These are phyloP conservation scores for Aureobasidium sp. DNA, from an alignment of 2,329 filamentous ascomycete genomes.

Conservation along the genomic window DNA sequence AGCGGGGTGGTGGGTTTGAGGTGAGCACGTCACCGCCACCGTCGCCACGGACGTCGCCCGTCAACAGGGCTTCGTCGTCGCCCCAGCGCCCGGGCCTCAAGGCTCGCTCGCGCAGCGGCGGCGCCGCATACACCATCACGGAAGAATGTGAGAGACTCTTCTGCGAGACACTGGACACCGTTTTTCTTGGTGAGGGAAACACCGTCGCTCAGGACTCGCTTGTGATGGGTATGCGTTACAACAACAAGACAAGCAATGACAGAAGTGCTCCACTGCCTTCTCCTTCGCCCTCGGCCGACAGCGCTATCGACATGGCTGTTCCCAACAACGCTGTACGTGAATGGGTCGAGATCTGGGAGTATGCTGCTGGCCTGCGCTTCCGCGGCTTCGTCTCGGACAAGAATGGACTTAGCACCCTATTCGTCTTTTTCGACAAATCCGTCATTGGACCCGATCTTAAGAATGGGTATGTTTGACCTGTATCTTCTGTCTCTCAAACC, in stretches of 20 bases:
- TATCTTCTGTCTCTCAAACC: conserved; percentile 4
- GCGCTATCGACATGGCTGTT: conserved; percentile 18
- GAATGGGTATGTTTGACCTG: conserved; percentile 60
- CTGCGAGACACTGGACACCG: conserved; percentile 87
- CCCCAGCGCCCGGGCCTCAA: conserved; percentile 22
- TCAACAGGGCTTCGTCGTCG: conserved; percentile 18
- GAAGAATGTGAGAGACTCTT: conserved; percentile 99
- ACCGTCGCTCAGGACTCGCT: conserved; percentile 69
- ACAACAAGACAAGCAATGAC: conserved; percentile 24
- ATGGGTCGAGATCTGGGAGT: conserved; percentile 80
- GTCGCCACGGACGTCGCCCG: conserved; percentile 58
- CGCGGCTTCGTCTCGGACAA: conserved; percentile 74
- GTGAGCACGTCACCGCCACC: conserved; percentile 74
- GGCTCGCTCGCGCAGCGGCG: conserved; percentile 52
- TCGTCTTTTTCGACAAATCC: conserved; percentile 77
- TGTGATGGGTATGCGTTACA: conserved; percentile 66
- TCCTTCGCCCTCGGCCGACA: conserved; percentile 31
- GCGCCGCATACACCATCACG: conserved; percentile 93
- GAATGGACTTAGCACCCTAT: conserved; percentile 65
- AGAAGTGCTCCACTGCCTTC: conserved; percentile 25
- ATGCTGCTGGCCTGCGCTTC: conserved; percentile 75
- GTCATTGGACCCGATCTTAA: conserved; percentile 73
- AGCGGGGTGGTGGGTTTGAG: conserved; percentile 94
- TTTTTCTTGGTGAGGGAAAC: conserved; percentile 95
- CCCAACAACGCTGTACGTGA: conserved; percentile 41